Base-by-base conservation (phyloP, 805 yeast genomes). In the Debaryomyces hansenii region DNA sequence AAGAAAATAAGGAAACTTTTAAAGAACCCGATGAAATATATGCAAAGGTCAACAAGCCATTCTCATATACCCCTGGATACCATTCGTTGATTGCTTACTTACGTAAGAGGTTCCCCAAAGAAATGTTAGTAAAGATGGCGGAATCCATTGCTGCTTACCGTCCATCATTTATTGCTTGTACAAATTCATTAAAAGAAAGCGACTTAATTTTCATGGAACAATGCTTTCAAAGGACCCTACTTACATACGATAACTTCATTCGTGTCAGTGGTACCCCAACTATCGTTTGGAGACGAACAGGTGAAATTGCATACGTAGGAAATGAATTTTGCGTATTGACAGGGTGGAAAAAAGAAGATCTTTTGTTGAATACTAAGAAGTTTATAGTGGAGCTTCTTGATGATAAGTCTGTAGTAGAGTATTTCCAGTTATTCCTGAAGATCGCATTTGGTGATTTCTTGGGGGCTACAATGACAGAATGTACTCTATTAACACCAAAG, bases 191-290 rank as follows among this genome's bases (percentile, higher is more conserved):
- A 32, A 88, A 91, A 47, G 96, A 89, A 56, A 95, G 88, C 36
- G 99, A 92, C 63, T 74, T 91, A 65, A 87, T 92, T 2, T 92
- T 92, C 60, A 90, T 94, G 86, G 99, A 92, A 62, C 96, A 92
- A 69, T 88, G 96, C 56, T 92, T 91, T 69, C 98, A 92, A 65
- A 72, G 99, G 38, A 90, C 98, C 0, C 70, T 92, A 32, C 69
- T 92, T 37, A 96, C 95, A 50, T 92, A 90, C 63, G 91, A 90
- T 49, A 87, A 85, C 63, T 87, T 88, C 62, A 86, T 94, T 34
- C 77, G 83, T 18, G 82, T 87, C 16, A 82, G 90, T 29, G 97
- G 97, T 0, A 92, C 97, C 0, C 98, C 98, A 2, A 90, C 97
- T 0, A 79, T 92, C 18, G 92, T 90, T 3, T 92, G 98, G 98